Evolutionary conservation across 2,329 filamentous ascomycete species (phyloP).

Genomic region (Curvularia eragrostidis): DNA sequence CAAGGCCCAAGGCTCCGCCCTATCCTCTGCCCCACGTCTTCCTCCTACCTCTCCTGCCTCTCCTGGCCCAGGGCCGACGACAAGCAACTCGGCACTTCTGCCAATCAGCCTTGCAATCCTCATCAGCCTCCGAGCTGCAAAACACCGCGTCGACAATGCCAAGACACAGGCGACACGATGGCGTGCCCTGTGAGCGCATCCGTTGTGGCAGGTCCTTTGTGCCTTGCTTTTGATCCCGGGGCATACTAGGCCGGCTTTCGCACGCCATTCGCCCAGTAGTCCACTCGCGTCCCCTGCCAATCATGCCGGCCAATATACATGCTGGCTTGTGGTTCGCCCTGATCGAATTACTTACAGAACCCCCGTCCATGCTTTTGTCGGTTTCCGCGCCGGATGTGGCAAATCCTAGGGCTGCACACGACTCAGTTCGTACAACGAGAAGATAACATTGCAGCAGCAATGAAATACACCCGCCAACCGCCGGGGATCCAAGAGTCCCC

Average conservation of each 20-base stretch:
- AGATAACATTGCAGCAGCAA: constrained; percentile 5
- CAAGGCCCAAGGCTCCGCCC: constrained; percentile 8
- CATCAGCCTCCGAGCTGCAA: constrained; percentile 5
- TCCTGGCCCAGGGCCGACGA: constrained; percentile 11
- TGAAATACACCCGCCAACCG: background rate
- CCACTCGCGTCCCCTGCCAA: constrained; percentile 6
- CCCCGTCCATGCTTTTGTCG: constrained; percentile 10
- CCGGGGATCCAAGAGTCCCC: background rate
- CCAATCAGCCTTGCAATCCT: constrained; percentile 1
- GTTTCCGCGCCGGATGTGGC: constrained; percentile 14
- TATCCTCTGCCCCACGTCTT: constrained; percentile 4
- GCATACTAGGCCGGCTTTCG: background rate
- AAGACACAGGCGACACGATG: constrained; percentile 7
- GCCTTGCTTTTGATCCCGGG: constrained; percentile 10
- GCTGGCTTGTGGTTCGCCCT: constrained; percentile 9
- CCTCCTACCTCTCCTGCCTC: constrained; percentile 13
- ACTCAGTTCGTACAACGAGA: background rate
- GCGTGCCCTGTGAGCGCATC: constrained; percentile 7
- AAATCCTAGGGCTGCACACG: background rate
- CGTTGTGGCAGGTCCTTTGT: constrained; percentile 14
- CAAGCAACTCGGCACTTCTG: background rate
- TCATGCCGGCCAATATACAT: constrained; percentile 9
- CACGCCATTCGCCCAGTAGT: constrained; percentile 7
- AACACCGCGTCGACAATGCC: constrained; percentile 1
- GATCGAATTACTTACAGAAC: background rate